A percentile compares a stretch with the other conserved stretches of the same genome.
Conservation (phyloP, 192 early-diverging fungal genomes). For the Coemansia guatemalensis region DNA sequence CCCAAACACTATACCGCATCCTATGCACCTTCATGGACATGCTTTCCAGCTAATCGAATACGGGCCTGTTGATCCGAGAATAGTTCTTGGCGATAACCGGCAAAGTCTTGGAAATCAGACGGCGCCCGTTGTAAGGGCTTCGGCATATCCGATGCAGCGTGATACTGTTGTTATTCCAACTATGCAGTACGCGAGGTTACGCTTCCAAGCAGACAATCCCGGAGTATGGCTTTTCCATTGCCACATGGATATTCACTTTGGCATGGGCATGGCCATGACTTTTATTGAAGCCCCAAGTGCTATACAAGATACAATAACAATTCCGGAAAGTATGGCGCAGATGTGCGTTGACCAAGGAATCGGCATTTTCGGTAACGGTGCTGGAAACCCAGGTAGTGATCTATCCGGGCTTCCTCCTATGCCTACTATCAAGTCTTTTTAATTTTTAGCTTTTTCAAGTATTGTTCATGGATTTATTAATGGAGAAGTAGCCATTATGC, state of each 20-base stretch:
- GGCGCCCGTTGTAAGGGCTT: not conserved
- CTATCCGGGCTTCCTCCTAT: not conserved
- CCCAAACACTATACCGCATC: constrained; percentile 61
- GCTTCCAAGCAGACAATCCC: constrained; percentile 75
- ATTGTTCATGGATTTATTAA: too few species aligned
- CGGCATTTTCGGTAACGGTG: not conserved
- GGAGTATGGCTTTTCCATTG: constrained; percentile 84
- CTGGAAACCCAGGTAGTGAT: not conserved
- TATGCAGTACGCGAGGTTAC: constrained; percentile 59
- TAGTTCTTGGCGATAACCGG: not conserved
- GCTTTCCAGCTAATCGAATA: constrained; percentile 69
- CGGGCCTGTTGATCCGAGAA: constrained; percentile 34
- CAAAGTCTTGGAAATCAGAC: not conserved
- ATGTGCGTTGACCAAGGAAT: not conserved
- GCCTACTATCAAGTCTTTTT: not conserved
- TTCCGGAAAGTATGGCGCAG: constrained; percentile 54
- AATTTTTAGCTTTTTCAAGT: not conserved
- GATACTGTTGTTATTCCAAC: constrained; percentile 69
- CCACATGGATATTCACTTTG: constrained; percentile 60
- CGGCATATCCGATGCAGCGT: constrained; percentile 49
- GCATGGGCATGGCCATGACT: constrained; percentile 65
- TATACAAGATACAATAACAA: constrained; percentile 41
- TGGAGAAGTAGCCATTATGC: too few species aligned
- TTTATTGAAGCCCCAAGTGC: constrained; percentile 68
- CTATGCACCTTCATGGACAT: constrained; percentile 80